Base-by-base conservation (phyloP, 2,329 filamentous ascomycete genomes). In the Epichloe hybrida region DNA sequence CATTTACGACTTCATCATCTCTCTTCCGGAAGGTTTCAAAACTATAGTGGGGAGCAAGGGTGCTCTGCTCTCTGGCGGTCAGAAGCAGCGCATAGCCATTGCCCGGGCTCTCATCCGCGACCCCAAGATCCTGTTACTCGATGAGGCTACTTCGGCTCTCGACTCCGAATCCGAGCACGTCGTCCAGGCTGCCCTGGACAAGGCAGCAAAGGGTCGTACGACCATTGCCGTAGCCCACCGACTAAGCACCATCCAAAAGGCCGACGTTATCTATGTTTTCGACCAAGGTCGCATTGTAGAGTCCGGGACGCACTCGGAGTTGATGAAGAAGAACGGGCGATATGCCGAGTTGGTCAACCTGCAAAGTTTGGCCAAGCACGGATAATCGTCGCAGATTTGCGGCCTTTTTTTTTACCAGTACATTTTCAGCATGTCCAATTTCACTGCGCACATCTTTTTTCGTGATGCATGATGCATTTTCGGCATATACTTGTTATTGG, bases 181-280 rank as follows among this genome's bases (percentile, higher is more conserved):
- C 1, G 87, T 93, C 36, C 86, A 93, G 67, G 83, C 79, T 0
- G 87, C 87, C 0, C 74, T 93, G 15, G 86, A 96, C 65, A 81
- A 82, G 55, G 89, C 89, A 2, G 84, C 88, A 20, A 84, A 86
- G 72, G 88, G 83, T 43, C 79, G 89, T 48, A 95, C 89, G 6
- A 97, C 91, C 0, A 93, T 98, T 55, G 90, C 91, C 1, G 91
- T 98, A 1, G 93, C 93, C 3, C 91, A 98, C 68, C 77, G 93
- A 23, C 72, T 98, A 5, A 88, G 83, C 61, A 96, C 93, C 0
- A 96, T 97, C 54, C 89, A 95, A 64, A 90, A 93, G 64, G 91
- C 91, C 0, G 91, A 97, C 63, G 72, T 91, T 46, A 97, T 97
- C 59, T 96, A 94, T 57, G 91, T 97, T n/a, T 93, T 97, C 64